These are phyloP conservation scores for Psilocybe sp. DNA, from an alignment of 768 basidiomycete species.

Conservation along the genomic window DNA sequence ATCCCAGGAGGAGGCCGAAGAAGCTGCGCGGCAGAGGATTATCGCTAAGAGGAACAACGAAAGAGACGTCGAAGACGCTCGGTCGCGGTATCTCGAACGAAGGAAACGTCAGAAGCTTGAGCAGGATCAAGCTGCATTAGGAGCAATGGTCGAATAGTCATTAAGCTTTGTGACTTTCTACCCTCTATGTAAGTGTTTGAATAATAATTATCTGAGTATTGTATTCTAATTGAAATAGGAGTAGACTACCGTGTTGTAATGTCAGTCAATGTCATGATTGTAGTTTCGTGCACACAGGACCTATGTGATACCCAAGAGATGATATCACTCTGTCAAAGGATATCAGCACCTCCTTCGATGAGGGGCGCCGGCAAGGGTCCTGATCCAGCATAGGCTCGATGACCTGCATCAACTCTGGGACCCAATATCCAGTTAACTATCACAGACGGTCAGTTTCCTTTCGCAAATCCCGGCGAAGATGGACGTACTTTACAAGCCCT, in stretches of 20 bases:
- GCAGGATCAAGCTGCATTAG: slow-evolving; percentile 13
- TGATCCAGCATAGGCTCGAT: slow-evolving; percentile 59
- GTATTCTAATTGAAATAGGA: slow-evolving; percentile 7
- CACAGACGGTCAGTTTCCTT: slow-evolving; percentile 6
- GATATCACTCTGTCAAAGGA: slow-evolving; percentile 50
- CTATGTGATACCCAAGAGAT: slow-evolving; percentile 30
- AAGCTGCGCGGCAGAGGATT: slow-evolving; percentile 62
- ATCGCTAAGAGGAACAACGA: slow-evolving; percentile 77
- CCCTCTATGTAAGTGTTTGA: neutral
- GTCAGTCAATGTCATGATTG: neutral
- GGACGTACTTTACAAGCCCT: slow-evolving; percentile 59
- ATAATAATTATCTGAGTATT: slow-evolving; percentile 7
- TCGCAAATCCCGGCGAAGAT: neutral
- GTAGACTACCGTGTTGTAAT: neutral
- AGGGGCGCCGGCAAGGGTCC: slow-evolving; percentile 49
- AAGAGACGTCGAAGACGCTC: slow-evolving; percentile 68
- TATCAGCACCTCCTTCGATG: slow-evolving; percentile 42
- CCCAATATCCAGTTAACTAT: slow-evolving; percentile 53
- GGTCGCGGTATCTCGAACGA: slow-evolving; percentile 63
- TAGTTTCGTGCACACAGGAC: slow-evolving; percentile 1
- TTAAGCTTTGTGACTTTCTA: neutral
- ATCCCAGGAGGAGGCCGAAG: slow-evolving; percentile 57
- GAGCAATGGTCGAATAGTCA: neutral
- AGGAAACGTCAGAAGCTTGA: slow-evolving; percentile 80
- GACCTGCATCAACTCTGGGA: slow-evolving; percentile 59